Evolutionary conservation across 2,329 filamentous ascomycete genomes (phyloP).

Genomic region (Aspergillus quadricinctus): DNA sequence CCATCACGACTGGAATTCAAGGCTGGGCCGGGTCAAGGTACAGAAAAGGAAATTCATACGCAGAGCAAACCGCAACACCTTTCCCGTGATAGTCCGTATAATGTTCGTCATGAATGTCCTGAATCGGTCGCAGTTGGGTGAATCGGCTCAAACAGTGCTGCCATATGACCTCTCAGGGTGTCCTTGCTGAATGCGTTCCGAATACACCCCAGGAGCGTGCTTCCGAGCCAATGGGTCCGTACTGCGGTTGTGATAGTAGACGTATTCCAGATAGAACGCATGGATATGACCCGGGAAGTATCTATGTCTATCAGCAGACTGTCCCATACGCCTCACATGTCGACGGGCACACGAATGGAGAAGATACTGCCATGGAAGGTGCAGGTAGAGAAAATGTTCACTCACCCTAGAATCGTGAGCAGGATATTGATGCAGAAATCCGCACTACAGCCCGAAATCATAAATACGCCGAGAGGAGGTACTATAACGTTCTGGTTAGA

Average conservation of each 20-base stretch:
- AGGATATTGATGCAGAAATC: slow-evolving; percentile 65
- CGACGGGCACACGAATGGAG: too few species aligned
- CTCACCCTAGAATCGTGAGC: slow-evolving; percentile 60
- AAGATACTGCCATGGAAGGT: neutral
- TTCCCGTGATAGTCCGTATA: neutral
- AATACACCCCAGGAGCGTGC: slow-evolving; percentile 37
- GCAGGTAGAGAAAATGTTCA: slow-evolving; percentile 1
- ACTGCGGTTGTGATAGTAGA: slow-evolving; percentile 67
- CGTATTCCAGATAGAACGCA: slow-evolving; percentile 76
- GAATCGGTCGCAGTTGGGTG: neutral
- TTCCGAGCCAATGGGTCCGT: slow-evolving; percentile 19
- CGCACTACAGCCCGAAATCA: slow-evolving; percentile 61
- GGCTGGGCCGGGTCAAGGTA: neutral
- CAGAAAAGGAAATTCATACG: neutral
- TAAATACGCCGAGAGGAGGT: slow-evolving; percentile 61
- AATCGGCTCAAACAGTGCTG: slow-evolving; percentile 5
- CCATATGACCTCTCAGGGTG: slow-evolving; percentile 23
- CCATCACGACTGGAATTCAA: neutral
- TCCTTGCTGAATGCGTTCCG: slow-evolving; percentile 36
- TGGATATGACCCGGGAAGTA: slow-evolving; percentile 75
- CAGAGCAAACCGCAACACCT: neutral
- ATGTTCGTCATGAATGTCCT: neutral
- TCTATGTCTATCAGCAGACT: slow-evolving; percentile 31
- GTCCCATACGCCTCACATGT: neutral
- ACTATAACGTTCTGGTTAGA: slow-evolving; percentile 42